A percentile compares a stretch with the other conserved stretches of the same genome.
Conservation (phyloP, 192 early-diverging fungal genomes). For the Backusella parvicylindrica region DNA sequence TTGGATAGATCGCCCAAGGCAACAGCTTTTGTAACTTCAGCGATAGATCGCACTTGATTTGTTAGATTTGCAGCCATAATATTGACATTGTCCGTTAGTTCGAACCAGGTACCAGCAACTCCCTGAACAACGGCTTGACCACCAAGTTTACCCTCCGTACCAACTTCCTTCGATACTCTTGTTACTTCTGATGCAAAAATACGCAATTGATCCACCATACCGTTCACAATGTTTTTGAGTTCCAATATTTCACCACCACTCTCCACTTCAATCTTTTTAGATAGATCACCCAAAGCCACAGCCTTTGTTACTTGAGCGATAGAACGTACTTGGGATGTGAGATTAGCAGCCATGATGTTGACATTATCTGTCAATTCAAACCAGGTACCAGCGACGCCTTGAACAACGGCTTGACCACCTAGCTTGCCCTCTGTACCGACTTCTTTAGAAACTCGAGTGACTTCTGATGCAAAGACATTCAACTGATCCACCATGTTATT, state of each 20-base stretch:
- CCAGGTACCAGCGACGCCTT: constrained; percentile 51
- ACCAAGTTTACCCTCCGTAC: constrained; percentile 69
- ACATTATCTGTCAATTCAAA: constrained; percentile 53
- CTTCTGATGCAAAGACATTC: constrained; percentile 53
- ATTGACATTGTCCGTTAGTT: constrained; percentile 66
- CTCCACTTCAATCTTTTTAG: constrained; percentile 44
- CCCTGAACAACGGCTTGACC: constrained; percentile 76
- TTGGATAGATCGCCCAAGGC: too few species aligned
- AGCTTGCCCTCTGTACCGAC: constrained; percentile 59
- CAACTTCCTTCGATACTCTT: too few species aligned
- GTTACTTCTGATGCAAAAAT: too few species aligned
- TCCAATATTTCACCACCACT: too few species aligned
- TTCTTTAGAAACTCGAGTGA: constrained; percentile 53
- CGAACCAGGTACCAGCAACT: constrained; percentile 71
- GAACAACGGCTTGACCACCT: constrained; percentile 55
- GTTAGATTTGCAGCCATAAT: constrained; percentile 57
- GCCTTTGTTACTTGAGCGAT: constrained; percentile 54
- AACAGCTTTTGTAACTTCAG: too few species aligned
- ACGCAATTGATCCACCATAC: too few species aligned
- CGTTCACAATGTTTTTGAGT: too few species aligned
- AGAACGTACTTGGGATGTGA: constrained; percentile 49
- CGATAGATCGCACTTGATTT: too few species aligned
- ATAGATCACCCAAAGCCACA: constrained; percentile 46
- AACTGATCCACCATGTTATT: constrained; percentile 53
- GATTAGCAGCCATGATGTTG: constrained; percentile 56